Evolutionary conservation across 768 basidiomycete genomes (phyloP), one percentile per base, ranked within the genome.

Genomic region (Termitomyces sp.): DNA sequence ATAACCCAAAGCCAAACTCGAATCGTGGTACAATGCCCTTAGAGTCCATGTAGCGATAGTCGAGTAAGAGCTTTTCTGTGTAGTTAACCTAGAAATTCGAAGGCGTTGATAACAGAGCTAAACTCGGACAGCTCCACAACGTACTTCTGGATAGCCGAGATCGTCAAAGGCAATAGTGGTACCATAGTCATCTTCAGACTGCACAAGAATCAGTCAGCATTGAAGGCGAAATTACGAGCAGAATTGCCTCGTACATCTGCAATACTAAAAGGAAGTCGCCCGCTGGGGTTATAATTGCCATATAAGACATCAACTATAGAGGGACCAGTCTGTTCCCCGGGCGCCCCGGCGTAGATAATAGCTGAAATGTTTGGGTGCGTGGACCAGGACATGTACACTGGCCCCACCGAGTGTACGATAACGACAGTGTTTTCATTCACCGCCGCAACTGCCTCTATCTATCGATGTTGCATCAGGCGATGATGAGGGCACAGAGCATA

Each of bases 241-340:
- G 4, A 42, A 20, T 35, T 24, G 8, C 20, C 28, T 7, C 11
- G 67, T 76, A 79, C 80, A 68, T 91, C 87, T 2, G 87, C 89
- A 66, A 95, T 89, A 13, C 90, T 86, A 69, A 86, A 89, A 0
- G 88, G 85, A n/a, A 90, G 71, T 44, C 87, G 81, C 13, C 86
- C 89, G 59, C 83, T 84, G 0, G 93, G 94, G 69, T 92, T 94
- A 71, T 85, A 87, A 22, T 74, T 75, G 0, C 92, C 94, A 63
- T 86, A 93, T 5, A 95, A 70, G 18, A 96, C 81, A 66, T 94
- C 92, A 15, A 88, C 82, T 18, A 96, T 80, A 3, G 85, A 81
- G 62, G 88, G 89, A 0, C 92, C 92, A 0, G 88, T 86, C 74
- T 96, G 91, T 68, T 90, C 87, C 20, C 93, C 93, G 13, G 76